Base-by-base conservation (phyloP, 768 basidiomycete species). In the Serendipita sp. region DNA sequence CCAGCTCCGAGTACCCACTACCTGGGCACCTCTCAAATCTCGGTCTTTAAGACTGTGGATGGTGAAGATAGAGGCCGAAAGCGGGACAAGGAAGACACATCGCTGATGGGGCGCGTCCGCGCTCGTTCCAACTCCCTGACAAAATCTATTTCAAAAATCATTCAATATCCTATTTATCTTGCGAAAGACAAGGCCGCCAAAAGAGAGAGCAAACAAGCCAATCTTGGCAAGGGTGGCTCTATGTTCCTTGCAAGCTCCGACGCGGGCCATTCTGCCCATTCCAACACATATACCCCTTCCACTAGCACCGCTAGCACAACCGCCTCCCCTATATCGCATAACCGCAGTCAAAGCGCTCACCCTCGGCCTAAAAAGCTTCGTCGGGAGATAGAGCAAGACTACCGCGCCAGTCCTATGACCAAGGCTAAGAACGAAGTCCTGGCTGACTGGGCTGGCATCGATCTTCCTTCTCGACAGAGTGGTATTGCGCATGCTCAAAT, bases 31-130 rank as follows among this genome's bases (percentile, higher is more conserved):
- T 48, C 45, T 20, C 45, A 48, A 28, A n/a, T 28, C 7, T 48
- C 45, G 45, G 45, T 48, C 45, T 20, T 48, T 28, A 48, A 48
- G 45, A 20, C 26, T 28, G 45, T 5, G 5, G 45, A 28, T 20
- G 45, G 7, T 9, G 45, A 48, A 48, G 45, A 48, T 20, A 5
- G 45, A 30, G 53, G 53, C 9, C 20, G 53, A 28, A 58, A 28
- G 26, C 22, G 31, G 11, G 53, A 58, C 4, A 58, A 58, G 33
- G 53, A 58, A 9, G 53, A 58, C n/a, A 50, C 45, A 9, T 58
- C 53, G 26, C 31, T 58, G 14, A 58, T 58, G 53, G 53, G 53
- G 13, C 53, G 53, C 11, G 53, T 58, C 17, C 53, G 53, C 53
- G 24, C 53, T 24, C 53, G 53, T 9, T 58, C 53, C 5, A 58